A percentile compares a stretch with the other conserved stretches of the same genome.
Conservation (phyloP, 805 yeast genomes). For the Blastobotrys americana region DNA sequence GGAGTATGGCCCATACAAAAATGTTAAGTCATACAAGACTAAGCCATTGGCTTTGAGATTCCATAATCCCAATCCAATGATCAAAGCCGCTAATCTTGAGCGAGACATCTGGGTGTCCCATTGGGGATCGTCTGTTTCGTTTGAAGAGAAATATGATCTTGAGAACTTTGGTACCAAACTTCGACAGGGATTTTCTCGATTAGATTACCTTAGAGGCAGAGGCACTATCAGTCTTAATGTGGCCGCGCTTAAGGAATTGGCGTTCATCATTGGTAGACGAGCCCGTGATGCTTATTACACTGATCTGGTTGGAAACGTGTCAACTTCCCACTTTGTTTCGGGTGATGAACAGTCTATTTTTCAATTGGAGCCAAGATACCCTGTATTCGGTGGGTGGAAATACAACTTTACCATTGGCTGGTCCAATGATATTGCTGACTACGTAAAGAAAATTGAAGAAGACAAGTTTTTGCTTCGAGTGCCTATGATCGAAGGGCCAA, state of each 20-base stretch:
- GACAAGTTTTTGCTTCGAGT: conserved; percentile 54
- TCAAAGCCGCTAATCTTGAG: conserved; percentile 50
- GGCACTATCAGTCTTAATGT: conserved; percentile 38
- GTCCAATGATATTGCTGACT: conserved; percentile 53
- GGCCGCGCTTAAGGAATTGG: conserved; percentile 56
- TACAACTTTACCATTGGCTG: conserved; percentile 96
- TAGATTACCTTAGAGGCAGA: conserved; percentile 61
- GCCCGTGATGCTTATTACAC: conserved; percentile 68
- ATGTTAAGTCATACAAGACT: conserved; percentile 41
- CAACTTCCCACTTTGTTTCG: conserved; percentile 49
- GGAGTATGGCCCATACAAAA: conserved; percentile 48
- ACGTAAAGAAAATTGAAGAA: conserved; percentile 40
- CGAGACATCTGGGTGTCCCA: conserved; percentile 89
- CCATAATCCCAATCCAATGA: conserved; percentile 58
- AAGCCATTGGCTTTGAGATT: conserved; percentile 51
- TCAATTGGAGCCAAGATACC: conserved; percentile 76
- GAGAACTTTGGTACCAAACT: conserved; percentile 69
- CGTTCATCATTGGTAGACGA: conserved; percentile 44
- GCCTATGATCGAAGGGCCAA: conserved; percentile 68
- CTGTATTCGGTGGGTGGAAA: conserved; percentile 94
- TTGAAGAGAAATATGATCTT: conserved; percentile 82
- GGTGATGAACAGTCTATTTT: conserved; percentile 35
- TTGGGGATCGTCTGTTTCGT: conserved; percentile 60
- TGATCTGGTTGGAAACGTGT: conserved; percentile 89
- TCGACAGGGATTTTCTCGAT: conserved; percentile 56